Base-by-base conservation (phyloP, 768 basidiomycete genomes). In the Cystobasidium tubakii region DNA sequence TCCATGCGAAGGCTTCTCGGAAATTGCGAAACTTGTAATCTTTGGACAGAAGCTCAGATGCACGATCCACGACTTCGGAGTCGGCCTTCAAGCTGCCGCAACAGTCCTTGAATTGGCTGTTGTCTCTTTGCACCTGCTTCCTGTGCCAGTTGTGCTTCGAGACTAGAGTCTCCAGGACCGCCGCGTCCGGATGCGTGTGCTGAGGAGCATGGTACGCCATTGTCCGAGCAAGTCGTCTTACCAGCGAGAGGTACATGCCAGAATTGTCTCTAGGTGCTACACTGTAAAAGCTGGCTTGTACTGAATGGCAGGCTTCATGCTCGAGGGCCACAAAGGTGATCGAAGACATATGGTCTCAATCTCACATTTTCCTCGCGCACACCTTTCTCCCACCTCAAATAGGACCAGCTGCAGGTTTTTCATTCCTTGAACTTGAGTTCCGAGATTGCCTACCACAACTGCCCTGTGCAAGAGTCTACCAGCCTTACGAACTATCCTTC, bases 11-110 rank as follows among this genome's bases (percentile, higher is more conserved):
- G 44, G 69, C 69, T 44, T 71, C 69, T 39, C 55, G 50, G 69
- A 71, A 71, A 23, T 55, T 71, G 29, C 55, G 29, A 42, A 71
- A 71, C 69, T 62, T 71, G 55, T 55, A 71, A n/a, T 71, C 69
- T 62, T 71, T 71, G 1, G 23, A 33, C 19, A 71, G 69, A 6
- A 65, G 39, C 23, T 65, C 63, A 25, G 57, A 29, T 25, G 27
- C 57, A 15, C 4, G 12, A 6, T 21, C 13, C 6, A 25, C 12
- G 23, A 15, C 57, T 17, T 34, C 4, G 57, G 21, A 27, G 25
- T 27, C 57, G 33, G 33, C 6, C 7, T 12, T 17, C 12, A 25
- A 34, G 9, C 13, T 17, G 2, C 29, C 57, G 34, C 63, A 65
- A 33, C 63, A 65, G 63, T 65, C 63, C 34, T 65, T 36, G 63